A percentile compares a stretch with the other conserved stretches of the same genome.
Evolutionary conservation across 2,329 filamentous ascomycete genomes (phyloP).

Genomic region (Cordyceps fumosorosea): DNA sequence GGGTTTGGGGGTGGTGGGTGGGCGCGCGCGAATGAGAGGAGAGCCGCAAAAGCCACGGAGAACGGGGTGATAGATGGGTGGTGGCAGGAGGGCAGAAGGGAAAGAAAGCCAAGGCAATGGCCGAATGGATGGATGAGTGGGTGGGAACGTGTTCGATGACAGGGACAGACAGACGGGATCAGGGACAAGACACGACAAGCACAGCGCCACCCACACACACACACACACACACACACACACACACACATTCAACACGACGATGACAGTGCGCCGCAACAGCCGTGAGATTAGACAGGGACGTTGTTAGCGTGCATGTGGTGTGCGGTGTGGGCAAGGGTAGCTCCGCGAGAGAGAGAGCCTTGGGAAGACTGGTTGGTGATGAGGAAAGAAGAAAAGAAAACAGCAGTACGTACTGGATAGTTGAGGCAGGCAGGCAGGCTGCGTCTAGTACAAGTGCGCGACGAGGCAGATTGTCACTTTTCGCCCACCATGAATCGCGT

Average conservation of each 20-base stretch:
- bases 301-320: not conserved
- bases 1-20: conserved; percentile 1
- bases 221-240: not conserved
- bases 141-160: not conserved
- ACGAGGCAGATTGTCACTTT: not conserved
- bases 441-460: not conserved
- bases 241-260: not conserved
- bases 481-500: no score
- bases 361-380: not conserved
- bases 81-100: not conserved
- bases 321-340: not conserved
- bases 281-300: conserved; percentile 1
- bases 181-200: not conserved
- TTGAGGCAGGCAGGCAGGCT: not conserved
- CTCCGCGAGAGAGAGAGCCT: not conserved
- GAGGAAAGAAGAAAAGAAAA: not conserved
- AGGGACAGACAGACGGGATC: not conserved
- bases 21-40: conserved; percentile 2
- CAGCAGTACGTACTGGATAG: not conserved
- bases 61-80: not conserved
- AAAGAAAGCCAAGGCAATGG: not conserved
- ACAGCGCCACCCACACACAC: not conserved
- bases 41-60: not conserved
- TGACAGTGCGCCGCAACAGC: not conserved
- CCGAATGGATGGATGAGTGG: not conserved